Conservation (phyloP, 352 stramenopile species). For the Phytophthora uliginosa region DNA sequence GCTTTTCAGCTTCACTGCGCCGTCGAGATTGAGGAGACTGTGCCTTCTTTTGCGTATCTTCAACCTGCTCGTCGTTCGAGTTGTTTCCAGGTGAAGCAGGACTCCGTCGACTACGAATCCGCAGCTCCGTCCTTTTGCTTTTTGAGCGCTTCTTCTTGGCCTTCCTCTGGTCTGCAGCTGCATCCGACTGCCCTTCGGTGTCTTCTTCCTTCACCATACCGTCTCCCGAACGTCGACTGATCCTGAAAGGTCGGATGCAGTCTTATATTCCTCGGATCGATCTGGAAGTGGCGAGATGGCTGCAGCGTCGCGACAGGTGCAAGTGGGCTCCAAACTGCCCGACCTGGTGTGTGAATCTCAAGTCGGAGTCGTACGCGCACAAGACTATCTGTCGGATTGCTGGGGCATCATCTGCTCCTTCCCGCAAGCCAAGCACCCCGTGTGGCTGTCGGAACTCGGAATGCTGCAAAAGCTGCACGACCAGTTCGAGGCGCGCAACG, state of each 20-base stretch:
- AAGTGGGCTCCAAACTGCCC: constrained; percentile 77
- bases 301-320: constrained; percentile 50
- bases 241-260: constrained; percentile 39
- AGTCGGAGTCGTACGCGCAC: constrained; percentile 71
- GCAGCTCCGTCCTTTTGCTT: constrained; percentile 9
- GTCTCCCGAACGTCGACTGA: background rate
- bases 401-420: constrained; percentile 83
- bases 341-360: constrained; percentile 81
- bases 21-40: constrained; percentile 13
- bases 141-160: constrained; percentile 10
- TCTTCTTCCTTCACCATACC: constrained; percentile 17
- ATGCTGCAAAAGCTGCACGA: constrained; percentile 85
- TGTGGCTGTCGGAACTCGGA: constrained; percentile 84
- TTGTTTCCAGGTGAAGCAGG: constrained; percentile 18
- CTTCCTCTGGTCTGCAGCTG: background rate
- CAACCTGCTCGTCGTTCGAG: constrained; percentile 1
- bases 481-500: constrained; percentile 82
- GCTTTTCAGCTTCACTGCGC: constrained; percentile 47
- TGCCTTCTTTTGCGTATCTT: constrained; percentile 1
- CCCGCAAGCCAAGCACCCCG: constrained; percentile 75
- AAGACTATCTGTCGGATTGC: constrained; percentile 78
- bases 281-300: constrained; percentile 24
- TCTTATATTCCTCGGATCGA: constrained; percentile 12
- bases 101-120: background rate
- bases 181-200: background rate